A percentile compares a stretch with the other conserved stretches of the same genome.
These are phyloP conservation scores for Saraca asoca DNA, from an alignment of 331 rosid species.

Conservation along the genomic window DNA sequence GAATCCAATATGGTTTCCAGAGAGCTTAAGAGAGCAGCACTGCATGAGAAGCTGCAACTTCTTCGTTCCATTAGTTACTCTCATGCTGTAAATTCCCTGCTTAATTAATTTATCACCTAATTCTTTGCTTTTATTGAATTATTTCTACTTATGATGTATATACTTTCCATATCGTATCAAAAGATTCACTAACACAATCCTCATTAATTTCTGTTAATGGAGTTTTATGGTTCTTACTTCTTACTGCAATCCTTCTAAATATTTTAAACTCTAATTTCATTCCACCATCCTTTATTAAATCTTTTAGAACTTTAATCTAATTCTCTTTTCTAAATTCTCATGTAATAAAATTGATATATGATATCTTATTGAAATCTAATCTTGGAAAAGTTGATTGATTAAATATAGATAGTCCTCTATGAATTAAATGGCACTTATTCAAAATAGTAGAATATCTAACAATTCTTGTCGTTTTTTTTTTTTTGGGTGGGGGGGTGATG, in stretches of 20 bases:
- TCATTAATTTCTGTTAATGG: slow-evolving; percentile 15
- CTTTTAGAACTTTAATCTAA: background rate
- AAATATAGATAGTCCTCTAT: background rate
- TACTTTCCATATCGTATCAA: slow-evolving; percentile 22
- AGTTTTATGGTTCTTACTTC: too few species aligned
- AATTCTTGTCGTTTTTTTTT: background rate
- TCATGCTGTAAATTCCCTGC: slow-evolving; percentile 77
- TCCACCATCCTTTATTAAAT: background rate
- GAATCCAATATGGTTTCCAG: slow-evolving; percentile 70
- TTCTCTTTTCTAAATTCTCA: background rate
- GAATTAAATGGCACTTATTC: slow-evolving; percentile 7
- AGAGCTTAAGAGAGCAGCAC: slow-evolving; percentile 81
- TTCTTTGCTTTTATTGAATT: slow-evolving; percentile 49
- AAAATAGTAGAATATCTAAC: slow-evolving; percentile 15
- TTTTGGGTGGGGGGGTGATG: too few species aligned
- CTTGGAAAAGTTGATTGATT: too few species aligned
- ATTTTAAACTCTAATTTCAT: background rate
- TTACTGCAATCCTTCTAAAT: slow-evolving; percentile 11
- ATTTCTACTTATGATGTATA: slow-evolving; percentile 16
- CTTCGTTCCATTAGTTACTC: slow-evolving; percentile 97
- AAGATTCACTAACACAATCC: slow-evolving; percentile 26
- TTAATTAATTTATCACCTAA: slow-evolving; percentile 24
- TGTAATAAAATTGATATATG: too few species aligned
- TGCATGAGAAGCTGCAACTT: slow-evolving; percentile 91
- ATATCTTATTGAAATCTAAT: too few species aligned